Base-by-base conservation (phyloP, 2,329 filamentous ascomycete genomes). In the Venturia carpophila region DNA sequence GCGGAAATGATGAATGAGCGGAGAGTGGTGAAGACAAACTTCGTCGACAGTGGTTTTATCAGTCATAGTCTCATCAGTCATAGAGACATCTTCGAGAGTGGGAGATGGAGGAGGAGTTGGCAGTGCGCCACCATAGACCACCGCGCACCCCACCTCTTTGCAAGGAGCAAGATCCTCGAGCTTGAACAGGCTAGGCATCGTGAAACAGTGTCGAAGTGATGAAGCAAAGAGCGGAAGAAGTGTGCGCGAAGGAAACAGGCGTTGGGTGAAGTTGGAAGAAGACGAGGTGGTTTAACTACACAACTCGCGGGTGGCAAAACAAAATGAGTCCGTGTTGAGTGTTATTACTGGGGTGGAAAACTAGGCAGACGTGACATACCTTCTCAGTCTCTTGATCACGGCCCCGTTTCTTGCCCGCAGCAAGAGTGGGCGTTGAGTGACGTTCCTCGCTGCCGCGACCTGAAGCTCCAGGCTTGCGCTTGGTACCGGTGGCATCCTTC, bases 301-400 rank as follows among this genome's bases (percentile, higher is more conserved):
- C 56, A 52, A 24, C 21, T 52, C 47, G 24, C 21, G 5, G n/a
- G 47, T 27, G 11, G n/a, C 47, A 5, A 52, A 27, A 13, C 47
- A 9, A 52, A 52, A 13, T 27, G 21, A 11, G 21, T 21, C 52
- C 6, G 52, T 15, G 27, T 55, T 47, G 30, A 45, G 63, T 21
- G 5, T 34, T 49, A 5, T 37, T 21, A 21, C 30, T 37, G 11
- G 11, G 37, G 60, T 60, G 27, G n/a, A 39, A 42, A 63, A 19
- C 3, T 37, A 27, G 15, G 45, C 52, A 58, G 37, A 37, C 52
- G 30, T 39, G 24, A 65, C 64, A 45, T 47, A 92, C 90, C 81
- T 87, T 88, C 74, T 95, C 91, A 64, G 94, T 82, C 67, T 95
- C 91, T 75, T 87, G 90, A 71, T 95, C 91, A 67, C 91, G 84